phyloP scores from a whole-genome alignment of 352 stramenopile species.

The Phytophthora niederhauseri region DNA sequence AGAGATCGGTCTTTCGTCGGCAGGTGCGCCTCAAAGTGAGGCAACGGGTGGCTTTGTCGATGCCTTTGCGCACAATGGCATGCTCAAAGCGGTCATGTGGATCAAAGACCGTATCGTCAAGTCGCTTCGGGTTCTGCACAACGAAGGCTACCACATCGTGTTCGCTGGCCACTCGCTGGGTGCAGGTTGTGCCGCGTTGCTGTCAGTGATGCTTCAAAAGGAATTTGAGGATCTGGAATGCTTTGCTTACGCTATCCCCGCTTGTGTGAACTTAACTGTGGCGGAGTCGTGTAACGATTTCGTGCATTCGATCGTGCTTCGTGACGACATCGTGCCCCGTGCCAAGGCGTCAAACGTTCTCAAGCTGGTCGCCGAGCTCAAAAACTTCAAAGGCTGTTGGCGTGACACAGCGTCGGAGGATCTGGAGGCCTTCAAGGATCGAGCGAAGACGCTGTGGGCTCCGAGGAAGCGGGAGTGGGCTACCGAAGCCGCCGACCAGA shows the following conservation, averaged over 20 bases:
- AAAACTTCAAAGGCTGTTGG: slow-evolving; percentile 86
- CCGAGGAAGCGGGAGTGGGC: slow-evolving; percentile 85
- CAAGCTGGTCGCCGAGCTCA: slow-evolving; percentile 73
- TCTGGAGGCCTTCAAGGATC: slow-evolving; percentile 81
- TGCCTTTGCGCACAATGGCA: slow-evolving; percentile 87
- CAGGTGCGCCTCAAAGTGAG: slow-evolving; percentile 44
- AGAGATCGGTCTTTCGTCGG: slow-evolving; percentile 62
- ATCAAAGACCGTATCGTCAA: slow-evolving; percentile 86
- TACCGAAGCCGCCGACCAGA: slow-evolving; percentile 61
- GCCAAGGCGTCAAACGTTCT: slow-evolving; percentile 86
- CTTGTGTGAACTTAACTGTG: slow-evolving; percentile 84
- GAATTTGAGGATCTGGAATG: slow-evolving; percentile 84
- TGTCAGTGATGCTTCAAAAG: slow-evolving; percentile 88
- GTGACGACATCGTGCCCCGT: slow-evolving; percentile 86
- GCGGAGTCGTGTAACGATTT: slow-evolving; percentile 78
- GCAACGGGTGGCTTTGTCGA: slow-evolving; percentile 78
- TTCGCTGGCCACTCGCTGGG: slow-evolving; percentile 85
- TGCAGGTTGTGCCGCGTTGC: slow-evolving; percentile 72
- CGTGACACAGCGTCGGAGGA: slow-evolving; percentile 81
- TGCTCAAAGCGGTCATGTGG: slow-evolving; percentile 88
- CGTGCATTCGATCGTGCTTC: slow-evolving; percentile 85
- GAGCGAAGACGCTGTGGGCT: slow-evolving; percentile 83
- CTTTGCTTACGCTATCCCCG: slow-evolving; percentile 87
- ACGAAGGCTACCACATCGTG: slow-evolving; percentile 83
- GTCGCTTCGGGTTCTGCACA: slow-evolving; percentile 72